A percentile compares a stretch with the other conserved stretches of the same genome.
These are phyloP conservation scores for Macroventuria anomochaeta DNA, from an alignment of 2,329 filamentous ascomycete species.

Conservation along the genomic window DNA sequence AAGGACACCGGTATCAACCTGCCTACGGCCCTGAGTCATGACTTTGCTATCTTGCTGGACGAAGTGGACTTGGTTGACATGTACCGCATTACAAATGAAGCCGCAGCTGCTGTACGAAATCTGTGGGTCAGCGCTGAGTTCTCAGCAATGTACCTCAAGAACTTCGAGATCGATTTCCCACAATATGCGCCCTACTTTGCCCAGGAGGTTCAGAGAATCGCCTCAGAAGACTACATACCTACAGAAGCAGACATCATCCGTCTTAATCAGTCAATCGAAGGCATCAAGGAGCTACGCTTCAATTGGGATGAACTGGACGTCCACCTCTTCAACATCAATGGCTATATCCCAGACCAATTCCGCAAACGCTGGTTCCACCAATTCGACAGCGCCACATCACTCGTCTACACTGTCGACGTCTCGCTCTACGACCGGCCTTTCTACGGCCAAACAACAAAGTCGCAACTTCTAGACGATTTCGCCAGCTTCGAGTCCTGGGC, in stretches of 20 bases:
- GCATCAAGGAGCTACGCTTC: conserved; percentile 46
- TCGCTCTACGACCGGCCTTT: conserved; percentile 43
- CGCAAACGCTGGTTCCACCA: conserved; percentile 47
- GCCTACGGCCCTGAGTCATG: conserved; percentile 30
- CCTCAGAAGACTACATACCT: conserved; percentile 38
- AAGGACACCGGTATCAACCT: conserved; percentile 45
- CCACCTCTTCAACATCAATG: conserved; percentile 46
- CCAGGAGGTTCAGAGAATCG: conserved; percentile 37
- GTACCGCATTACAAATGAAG: conserved; percentile 33
- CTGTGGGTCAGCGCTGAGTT: conserved; percentile 43
- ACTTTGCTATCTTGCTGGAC: conserved; percentile 44
- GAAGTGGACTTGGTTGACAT: conserved; percentile 42
- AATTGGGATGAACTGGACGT: conserved; percentile 45
- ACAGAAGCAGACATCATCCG: conserved; percentile 46
- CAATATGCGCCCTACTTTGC: conserved; percentile 45
- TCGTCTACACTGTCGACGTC: conserved; percentile 45
- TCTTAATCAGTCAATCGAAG: conserved; percentile 36
- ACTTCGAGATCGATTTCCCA: conserved; percentile 48
- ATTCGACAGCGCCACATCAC: conserved; percentile 41
- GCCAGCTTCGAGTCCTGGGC: conserved; percentile 41
- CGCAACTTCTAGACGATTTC: conserved; percentile 40
- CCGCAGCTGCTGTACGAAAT: conserved; percentile 34
- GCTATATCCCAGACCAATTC: conserved; percentile 41
- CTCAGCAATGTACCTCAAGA: conserved; percentile 41
- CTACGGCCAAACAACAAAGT: conserved; percentile 34